These are phyloP conservation scores for Allium sativum DNA, from an alignment of 106 monocot genomes.

Conservation along the genomic window DNA sequence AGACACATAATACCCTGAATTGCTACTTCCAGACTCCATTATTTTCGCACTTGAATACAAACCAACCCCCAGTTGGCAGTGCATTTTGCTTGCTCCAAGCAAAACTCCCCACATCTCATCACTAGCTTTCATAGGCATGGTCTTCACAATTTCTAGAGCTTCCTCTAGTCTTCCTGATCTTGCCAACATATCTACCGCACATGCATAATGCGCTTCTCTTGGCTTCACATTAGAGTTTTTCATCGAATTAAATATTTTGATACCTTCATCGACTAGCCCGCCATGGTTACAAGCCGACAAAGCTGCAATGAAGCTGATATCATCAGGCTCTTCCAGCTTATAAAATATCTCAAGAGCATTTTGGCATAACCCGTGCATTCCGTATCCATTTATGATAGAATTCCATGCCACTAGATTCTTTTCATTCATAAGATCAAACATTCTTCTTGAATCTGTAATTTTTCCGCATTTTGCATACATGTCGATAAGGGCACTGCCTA, in stretches of 20 bases:
- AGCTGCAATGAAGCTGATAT: constrained; percentile 44
- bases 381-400: constrained; percentile 54
- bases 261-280: constrained; percentile 43
- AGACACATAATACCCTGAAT: constrained; percentile 45
- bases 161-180: constrained; percentile 39
- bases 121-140: constrained; percentile 25
- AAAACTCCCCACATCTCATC: constrained; percentile 43
- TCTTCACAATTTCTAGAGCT: constrained; percentile 27
- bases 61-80: constrained; percentile 35
- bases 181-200: constrained; percentile 44
- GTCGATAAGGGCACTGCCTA: constrained; percentile 51
- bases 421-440: constrained; percentile 42
- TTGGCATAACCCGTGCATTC: constrained; percentile 31
- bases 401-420: constrained; percentile 51
- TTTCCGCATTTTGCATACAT: constrained; percentile 65
- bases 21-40: constrained; percentile 15
- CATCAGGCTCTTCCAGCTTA: constrained; percentile 32
- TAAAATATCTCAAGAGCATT: constrained; percentile 40
- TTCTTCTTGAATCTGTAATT: constrained; percentile 23
- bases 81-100: constrained; percentile 41
- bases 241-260: constrained; percentile 41
- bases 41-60: constrained; percentile 25
- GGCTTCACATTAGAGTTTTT: constrained; percentile 17
- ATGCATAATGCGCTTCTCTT: constrained; percentile 40
- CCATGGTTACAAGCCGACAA: constrained; percentile 68